Percentiles rank a stretch among this genome's conserved stretches.
phyloP scores from a whole-genome alignment of 495 filamentous ascomycete species.

The Hypoxylon intermedium region DNA sequence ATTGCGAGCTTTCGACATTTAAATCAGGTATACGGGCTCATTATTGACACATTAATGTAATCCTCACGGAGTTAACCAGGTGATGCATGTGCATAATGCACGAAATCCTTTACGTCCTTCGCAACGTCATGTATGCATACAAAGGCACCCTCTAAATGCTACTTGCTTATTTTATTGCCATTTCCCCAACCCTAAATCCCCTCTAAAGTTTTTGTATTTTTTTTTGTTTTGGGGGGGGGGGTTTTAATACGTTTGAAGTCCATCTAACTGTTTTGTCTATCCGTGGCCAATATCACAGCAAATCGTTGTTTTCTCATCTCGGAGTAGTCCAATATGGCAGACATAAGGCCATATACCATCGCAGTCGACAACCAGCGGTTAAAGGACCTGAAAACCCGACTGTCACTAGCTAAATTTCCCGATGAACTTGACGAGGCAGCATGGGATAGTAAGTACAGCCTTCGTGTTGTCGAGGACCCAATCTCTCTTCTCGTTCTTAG shows the following conservation, averaged over 20 bases:
- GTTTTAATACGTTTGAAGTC: background rate
- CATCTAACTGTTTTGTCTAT: background rate
- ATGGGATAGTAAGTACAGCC: conserved; percentile 42
- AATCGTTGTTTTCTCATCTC: background rate
- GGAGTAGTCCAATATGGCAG: conserved; percentile 37
- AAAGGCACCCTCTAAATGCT: conserved; percentile 19
- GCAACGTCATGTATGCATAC: conserved; percentile 28
- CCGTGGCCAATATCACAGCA: background rate
- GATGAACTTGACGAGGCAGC: conserved; percentile 43
- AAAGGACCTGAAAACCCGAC: conserved; percentile 41
- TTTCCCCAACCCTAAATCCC: background rate
- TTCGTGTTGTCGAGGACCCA: background rate
- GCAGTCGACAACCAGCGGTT: conserved; percentile 39
- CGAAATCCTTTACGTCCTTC: conserved; percentile 28
- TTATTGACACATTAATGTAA: no score
- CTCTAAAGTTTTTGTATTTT: background rate
- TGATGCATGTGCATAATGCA: conserved; percentile 29
- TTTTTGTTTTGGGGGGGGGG: background rate
- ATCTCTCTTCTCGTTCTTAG: background rate
- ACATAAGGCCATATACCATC: conserved; percentile 47
- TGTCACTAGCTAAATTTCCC: conserved; percentile 45
- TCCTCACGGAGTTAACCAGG: conserved; percentile 6
- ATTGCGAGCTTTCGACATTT: no score
- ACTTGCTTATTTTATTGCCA: conserved; percentile 6
- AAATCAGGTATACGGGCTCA: no score